A percentile compares a stretch with the other conserved stretches of the same genome.
phyloP scores from a whole-genome alignment of 1,284 basidiomycete genomes.

The Moesziomyces parantarcticus region DNA sequence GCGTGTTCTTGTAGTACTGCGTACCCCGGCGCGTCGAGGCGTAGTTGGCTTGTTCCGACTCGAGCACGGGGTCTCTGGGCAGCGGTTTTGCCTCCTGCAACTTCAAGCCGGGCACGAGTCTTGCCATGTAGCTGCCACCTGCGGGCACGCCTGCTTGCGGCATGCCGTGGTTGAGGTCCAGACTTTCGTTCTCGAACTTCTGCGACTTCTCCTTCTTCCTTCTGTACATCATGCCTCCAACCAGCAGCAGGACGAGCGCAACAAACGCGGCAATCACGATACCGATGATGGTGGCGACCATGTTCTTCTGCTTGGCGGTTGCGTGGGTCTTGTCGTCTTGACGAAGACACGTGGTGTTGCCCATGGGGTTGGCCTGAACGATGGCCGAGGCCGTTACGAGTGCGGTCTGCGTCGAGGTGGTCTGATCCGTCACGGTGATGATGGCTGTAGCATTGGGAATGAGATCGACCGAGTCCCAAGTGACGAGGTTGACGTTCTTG shows the following conservation, averaged over 20 bases:
- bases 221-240: conserved; percentile 26
- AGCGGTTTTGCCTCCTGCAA: conserved; percentile 25
- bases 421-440: conserved; percentile 26
- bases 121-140: conserved; percentile 36
- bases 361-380: conserved; percentile 13
- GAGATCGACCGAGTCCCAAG: conserved; percentile 30
- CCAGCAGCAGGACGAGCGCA: conserved; percentile 19
- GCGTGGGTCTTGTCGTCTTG: not conserved
- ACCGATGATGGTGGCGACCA: conserved; percentile 36
- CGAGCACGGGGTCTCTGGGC: conserved; percentile 16
- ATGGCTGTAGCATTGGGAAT: conserved; percentile 18
- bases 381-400: not conserved
- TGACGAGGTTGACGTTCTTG: conserved; percentile 10
- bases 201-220: conserved; percentile 23
- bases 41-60: conserved; percentile 27
- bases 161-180: conserved; percentile 19
- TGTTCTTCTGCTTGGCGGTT: conserved; percentile 11
- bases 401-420: conserved; percentile 6
- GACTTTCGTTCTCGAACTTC: conserved; percentile 21
- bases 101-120: conserved; percentile 36
- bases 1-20: conserved; percentile 8
- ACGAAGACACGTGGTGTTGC: conserved; percentile 22
- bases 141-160: conserved; percentile 1
- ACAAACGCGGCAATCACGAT: conserved; percentile 24
- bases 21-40: conserved; percentile 19